Evolutionary conservation across 352 stramenopile genomes (phyloP).

Genomic region (Discostella stelligera): DNA sequence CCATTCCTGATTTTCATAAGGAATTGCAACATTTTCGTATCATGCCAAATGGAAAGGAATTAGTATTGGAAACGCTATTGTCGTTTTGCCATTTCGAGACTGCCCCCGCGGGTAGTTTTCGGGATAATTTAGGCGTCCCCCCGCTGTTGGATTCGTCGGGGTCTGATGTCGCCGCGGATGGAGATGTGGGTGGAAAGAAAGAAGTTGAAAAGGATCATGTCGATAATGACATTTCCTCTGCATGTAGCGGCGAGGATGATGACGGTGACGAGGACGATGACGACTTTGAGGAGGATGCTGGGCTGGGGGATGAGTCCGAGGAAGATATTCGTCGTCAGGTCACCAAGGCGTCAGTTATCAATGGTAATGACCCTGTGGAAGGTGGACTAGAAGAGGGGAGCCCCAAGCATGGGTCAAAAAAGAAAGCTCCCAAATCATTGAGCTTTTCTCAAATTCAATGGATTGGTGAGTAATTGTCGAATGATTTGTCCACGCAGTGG

Average conservation of each 20-base stretch:
- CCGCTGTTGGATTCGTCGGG: conserved; percentile 15
- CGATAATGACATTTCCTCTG: conserved; percentile 20
- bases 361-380: conserved; percentile 16
- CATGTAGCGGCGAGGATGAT: conserved; percentile 21
- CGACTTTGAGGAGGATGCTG: neutral
- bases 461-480: conserved; percentile 64
- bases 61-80: conserved; percentile 71
- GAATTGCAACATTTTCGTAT: conserved; percentile 77
- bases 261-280: conserved; percentile 28
- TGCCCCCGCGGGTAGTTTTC: conserved; percentile 38
- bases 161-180: neutral
- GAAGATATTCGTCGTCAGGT: too few species aligned
- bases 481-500: neutral
- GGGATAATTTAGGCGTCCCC: conserved; percentile 38
- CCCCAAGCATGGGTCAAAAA: conserved; percentile 23
- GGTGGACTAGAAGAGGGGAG: conserved; percentile 16
- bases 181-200: neutral
- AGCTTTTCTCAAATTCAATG: conserved; percentile 64
- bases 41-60: conserved; percentile 68
- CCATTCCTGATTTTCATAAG: conserved; percentile 77
- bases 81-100: conserved; percentile 75
- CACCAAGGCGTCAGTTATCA: neutral
- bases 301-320: neutral
- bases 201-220: conserved; percentile 8
- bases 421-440: conserved; percentile 33